A percentile compares a stretch with the other conserved stretches of the same genome.
Conservation (phyloP, 257 asterid genomes). For the Solanum sejunctum region DNA sequence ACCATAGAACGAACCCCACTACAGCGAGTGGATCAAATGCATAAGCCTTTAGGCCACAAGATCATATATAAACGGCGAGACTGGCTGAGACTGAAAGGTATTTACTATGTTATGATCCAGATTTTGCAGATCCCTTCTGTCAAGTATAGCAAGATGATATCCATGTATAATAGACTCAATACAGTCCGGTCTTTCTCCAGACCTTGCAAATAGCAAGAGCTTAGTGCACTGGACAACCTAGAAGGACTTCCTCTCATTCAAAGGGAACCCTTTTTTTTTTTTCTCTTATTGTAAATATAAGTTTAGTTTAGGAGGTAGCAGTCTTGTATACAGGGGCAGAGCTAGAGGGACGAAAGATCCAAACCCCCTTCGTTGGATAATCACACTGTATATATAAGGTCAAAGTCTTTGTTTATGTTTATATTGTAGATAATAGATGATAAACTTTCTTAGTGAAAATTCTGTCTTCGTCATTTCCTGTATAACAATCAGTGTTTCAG, state of each 20-base stretch:
- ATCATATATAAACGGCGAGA: not conserved
- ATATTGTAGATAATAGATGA: not conserved
- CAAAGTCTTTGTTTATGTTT: not conserved
- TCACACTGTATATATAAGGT: not conserved
- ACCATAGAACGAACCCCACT: slow-evolving; percentile 10
- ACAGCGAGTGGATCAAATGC: not conserved
- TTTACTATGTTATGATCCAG: not conserved
- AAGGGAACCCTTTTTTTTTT: not conserved
- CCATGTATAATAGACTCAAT: not conserved
- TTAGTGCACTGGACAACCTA: not conserved
- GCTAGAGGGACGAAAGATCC: not conserved
- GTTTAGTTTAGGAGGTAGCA: not conserved
- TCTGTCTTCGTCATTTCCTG: fast-evolving
- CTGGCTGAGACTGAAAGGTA: not conserved
- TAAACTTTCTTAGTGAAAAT: not conserved
- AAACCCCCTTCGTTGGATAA: not conserved
- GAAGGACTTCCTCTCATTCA: not conserved
- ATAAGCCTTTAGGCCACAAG: not conserved
- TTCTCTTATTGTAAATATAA: not conserved
- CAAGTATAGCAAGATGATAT: not conserved
- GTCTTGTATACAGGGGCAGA: not conserved
- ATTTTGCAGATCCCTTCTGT: not conserved
- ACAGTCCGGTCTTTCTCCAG: not conserved
- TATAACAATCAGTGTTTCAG: not conserved
- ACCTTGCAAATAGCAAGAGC: not conserved